Evolutionary conservation across 495 filamentous ascomycete genomes (phyloP).

Genomic region (Penicillium mononematosum): DNA sequence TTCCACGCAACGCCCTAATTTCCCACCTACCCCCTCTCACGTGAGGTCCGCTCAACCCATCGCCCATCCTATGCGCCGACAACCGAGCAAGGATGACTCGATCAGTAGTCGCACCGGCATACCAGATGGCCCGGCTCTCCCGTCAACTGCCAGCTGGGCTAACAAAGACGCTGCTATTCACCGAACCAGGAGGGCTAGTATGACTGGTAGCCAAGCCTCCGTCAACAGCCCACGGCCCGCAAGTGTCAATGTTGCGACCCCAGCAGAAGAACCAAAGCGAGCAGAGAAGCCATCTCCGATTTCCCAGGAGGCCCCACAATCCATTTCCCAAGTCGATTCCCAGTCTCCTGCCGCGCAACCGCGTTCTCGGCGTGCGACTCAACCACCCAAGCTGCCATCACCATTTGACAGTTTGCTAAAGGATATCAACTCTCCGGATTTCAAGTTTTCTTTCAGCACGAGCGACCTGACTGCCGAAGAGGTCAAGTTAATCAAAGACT

Average conservation of each 20-base stretch:
- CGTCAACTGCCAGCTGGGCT: constrained; percentile 92
- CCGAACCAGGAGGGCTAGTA: constrained; percentile 69
- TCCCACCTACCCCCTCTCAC: constrained; percentile 31
- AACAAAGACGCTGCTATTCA: constrained; percentile 67
- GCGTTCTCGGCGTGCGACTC: constrained; percentile 15
- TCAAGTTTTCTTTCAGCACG: constrained; percentile 60
- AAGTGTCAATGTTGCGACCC: constrained; percentile 55
- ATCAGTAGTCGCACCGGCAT: constrained; percentile 54
- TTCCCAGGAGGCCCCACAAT: constrained; percentile 27
- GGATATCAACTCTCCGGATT: constrained; percentile 54
- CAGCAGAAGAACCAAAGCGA: constrained; percentile 41
- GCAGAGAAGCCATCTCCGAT: constrained; percentile 35
- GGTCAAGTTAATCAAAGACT: constrained; percentile 55
- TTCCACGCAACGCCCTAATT: constrained; percentile 63
- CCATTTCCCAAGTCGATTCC: constrained; percentile 25
- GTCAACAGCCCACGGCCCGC: constrained; percentile 78
- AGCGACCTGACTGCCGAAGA: constrained; percentile 53
- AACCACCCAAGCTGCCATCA: constrained; percentile 29
- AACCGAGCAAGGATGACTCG: constrained; percentile 73
- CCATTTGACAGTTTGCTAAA: constrained; percentile 51
- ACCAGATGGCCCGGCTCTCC: constrained; percentile 77
- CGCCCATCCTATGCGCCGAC: constrained; percentile 69
- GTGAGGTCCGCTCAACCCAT: constrained; percentile 45
- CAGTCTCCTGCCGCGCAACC: constrained; percentile 26
- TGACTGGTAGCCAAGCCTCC: constrained; percentile 72